phyloP scores from a whole-genome alignment of 2,329 filamentous ascomycete genomes.

The Hymenoscyphus fraxineus region DNA sequence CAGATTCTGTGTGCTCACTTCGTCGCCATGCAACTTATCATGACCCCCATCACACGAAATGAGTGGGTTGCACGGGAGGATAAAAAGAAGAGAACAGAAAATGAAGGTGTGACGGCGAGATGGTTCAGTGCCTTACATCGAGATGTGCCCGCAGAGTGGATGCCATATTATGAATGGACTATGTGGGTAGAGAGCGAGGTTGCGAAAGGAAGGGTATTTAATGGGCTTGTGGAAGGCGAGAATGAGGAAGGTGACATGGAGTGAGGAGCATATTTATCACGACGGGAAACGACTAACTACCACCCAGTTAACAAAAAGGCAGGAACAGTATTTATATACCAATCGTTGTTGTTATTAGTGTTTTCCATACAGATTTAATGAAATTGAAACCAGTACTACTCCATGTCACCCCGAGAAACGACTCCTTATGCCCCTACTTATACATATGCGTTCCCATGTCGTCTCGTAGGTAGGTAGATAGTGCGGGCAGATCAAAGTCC shows the following conservation, averaged over 20 bases:
- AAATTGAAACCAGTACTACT: no score
- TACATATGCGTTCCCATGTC: no score
- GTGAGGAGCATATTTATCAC: no score
- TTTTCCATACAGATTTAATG: no score
- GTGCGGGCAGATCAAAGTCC: no score
- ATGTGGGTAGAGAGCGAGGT: conserved; percentile 24
- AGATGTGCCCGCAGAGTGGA: conserved; percentile 18
- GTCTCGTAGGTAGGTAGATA: no score
- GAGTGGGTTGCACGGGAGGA: conserved; percentile 12
- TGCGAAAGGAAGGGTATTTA: conserved; percentile 11
- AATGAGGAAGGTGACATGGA: neutral
- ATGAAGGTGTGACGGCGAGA: conserved; percentile 7
- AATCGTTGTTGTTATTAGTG: no score
- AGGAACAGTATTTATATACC: no score
- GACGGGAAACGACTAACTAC: no score
- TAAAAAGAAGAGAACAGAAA: neutral
- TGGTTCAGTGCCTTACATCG: conserved; percentile 24
- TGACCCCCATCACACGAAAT: conserved; percentile 25
- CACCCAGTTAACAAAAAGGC: no score
- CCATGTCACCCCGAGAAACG: no score
- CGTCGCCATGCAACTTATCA: conserved; percentile 27
- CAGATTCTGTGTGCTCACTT: conserved; percentile 29
- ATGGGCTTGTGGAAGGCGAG: conserved; percentile 31
- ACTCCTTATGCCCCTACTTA: no score
- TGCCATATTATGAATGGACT: conserved; percentile 27